Evolutionary conservation across 2,329 filamentous ascomycete species (phyloP).

Genomic region (Tricladium varicosporioides): DNA sequence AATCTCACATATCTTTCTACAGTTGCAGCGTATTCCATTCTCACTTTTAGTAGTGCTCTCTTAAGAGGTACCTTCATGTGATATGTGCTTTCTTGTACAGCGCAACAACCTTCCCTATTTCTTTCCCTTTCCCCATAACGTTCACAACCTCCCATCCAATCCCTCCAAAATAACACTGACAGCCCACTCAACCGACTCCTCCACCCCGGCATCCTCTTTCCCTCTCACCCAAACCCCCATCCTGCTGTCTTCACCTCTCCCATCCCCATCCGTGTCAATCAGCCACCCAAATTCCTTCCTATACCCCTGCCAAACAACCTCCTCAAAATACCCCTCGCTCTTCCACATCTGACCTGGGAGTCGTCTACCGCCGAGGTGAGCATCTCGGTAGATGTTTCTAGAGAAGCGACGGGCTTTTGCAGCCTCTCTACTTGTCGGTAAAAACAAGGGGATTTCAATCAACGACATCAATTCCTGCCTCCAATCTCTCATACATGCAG

Average conservation of each 20-base stretch:
- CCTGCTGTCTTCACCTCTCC: too few species aligned
- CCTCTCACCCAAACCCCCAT: constrained; percentile 12
- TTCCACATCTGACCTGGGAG: constrained; percentile 30
- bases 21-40: too few species aligned
- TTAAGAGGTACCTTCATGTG: too few species aligned
- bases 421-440: constrained; percentile 11
- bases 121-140: too few species aligned
- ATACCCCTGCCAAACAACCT: constrained; percentile 26
- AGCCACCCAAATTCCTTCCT: constrained; percentile 19
- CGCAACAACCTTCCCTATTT: too few species aligned
- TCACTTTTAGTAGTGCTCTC: too few species aligned
- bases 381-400: constrained; percentile 18
- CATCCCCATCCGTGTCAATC: too few species aligned
- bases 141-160: too few species aligned
- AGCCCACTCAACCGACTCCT: constrained; percentile 20
- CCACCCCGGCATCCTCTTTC: constrained; percentile 12
- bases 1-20: too few species aligned
- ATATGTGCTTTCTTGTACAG: too few species aligned
- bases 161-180: constrained; percentile 1
- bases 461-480: background rate
- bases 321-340: constrained; percentile 30
- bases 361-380: constrained; percentile 9
- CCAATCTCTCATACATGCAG: background rate
- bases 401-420: constrained; percentile 19
- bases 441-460: constrained; percentile 26